Conservation (phyloP, 83 land plant species). For the Picea mariana region DNA sequence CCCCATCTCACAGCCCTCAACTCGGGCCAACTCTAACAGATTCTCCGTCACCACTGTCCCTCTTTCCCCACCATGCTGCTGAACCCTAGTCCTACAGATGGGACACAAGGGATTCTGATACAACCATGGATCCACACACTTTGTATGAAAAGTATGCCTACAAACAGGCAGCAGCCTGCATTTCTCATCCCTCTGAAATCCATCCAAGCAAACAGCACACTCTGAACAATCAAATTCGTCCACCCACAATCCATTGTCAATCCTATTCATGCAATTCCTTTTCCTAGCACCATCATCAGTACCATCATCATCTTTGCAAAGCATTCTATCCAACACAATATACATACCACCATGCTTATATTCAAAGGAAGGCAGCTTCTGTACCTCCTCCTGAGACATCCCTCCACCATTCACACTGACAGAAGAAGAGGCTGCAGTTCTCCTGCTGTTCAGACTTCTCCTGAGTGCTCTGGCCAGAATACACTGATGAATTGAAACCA, state of each 20-base stretch:
- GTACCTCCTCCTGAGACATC: constrained; percentile 33
- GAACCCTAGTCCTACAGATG: constrained; percentile 44
- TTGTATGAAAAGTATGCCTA: constrained; percentile 50
- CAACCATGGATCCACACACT: constrained; percentile 65
- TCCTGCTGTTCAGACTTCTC: no score
- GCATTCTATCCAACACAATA: background rate
- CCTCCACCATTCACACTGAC: background rate
- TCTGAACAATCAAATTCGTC: no score
- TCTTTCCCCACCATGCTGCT: background rate
- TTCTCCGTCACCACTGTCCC: background rate
- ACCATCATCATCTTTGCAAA: background rate
- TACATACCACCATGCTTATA: constrained; percentile 14
- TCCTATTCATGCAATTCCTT: no score
- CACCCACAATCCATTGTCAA: no score
- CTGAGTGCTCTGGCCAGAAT: no score
- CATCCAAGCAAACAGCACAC: constrained; percentile 64
- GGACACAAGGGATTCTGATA: constrained; percentile 49
- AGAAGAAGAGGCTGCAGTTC: no score
- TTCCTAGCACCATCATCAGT: background rate
- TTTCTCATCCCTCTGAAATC: constrained; percentile 37
- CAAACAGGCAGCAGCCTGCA: constrained; percentile 53
- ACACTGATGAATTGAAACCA: background rate
- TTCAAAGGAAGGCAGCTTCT: constrained; percentile 35
- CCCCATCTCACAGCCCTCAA: background rate
- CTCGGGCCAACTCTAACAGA: background rate